These are phyloP conservation scores for Kurtzmaniella cleridarum DNA, from an alignment of 805 yeast genomes.

Conservation along the genomic window DNA sequence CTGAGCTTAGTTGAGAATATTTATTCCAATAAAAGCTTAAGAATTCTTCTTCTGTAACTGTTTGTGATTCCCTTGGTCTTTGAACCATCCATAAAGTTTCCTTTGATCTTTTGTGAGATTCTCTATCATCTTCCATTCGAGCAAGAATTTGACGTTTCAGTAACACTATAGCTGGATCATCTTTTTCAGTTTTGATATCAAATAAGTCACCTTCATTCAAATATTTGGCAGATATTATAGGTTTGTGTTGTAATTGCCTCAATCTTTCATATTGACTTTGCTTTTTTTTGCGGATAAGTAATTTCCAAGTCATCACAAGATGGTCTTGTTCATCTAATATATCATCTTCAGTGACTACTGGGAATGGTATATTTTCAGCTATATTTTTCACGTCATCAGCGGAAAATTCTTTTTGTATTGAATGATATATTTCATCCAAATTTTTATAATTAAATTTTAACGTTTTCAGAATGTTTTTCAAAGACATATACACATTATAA, in stretches of 20 bases:
- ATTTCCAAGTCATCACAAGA: conserved; percentile 40
- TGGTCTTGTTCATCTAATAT: conserved; percentile 21
- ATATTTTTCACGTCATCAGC: conserved; percentile 30
- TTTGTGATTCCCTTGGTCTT: conserved; percentile 32
- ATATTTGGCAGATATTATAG: conserved; percentile 15
- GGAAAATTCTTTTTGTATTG: conserved; percentile 24
- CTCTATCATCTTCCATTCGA: conserved; percentile 91
- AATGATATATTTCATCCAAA: conserved; percentile 22
- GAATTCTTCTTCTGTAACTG: conserved; percentile 33
- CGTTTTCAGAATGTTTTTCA: conserved; percentile 31
- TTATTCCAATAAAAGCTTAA: conserved; percentile 44
- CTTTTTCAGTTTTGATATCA: conserved; percentile 17
- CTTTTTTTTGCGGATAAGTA: conserved; percentile 39
- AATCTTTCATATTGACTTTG: conserved; percentile 49
- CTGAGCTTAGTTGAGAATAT: conserved; percentile 40
- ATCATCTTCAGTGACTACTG: conserved; percentile 20
- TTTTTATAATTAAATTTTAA: conserved; percentile 25
- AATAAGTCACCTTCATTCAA: conserved; percentile 24
- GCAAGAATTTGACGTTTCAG: conserved; percentile 54
- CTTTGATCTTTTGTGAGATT: conserved; percentile 78
- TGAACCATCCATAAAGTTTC: conserved; percentile 74
- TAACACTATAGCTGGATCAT: conserved; percentile 12
- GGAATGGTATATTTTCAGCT: conserved; percentile 29
- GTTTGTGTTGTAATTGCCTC: conserved; percentile 30
- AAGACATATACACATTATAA: conserved; percentile 30